Evolutionary conservation across 1,139 yeast species (phyloP), one percentile per base, ranked within the genome.

Genomic region (Kluyveromyces sp.): DNA sequence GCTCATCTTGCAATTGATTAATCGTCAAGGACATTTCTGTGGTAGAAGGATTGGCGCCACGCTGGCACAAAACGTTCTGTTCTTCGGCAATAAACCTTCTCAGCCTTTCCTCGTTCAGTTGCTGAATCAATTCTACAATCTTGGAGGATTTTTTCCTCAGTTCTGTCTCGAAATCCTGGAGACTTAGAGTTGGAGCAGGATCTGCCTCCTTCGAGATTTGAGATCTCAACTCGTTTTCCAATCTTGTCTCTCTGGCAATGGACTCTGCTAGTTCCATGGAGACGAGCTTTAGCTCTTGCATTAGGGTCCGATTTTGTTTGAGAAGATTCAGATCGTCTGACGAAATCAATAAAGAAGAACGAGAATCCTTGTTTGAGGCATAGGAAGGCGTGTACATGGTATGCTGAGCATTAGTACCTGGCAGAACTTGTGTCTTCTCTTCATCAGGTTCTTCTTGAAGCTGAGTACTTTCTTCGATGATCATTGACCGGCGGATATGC

Each of bases 191-290:
- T 19, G 18, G 25, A 25, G 41, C 19, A n/a, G 47, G 37, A 16
- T 41, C 47, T 26, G 44, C 4, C 37, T 41, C 28, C 40, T 33
- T 17, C 8, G 22, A 4, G 17, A 40, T 41, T 4, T 43, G 41
- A 2, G 40, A 33, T 2, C 46, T 35, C n/a, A 80, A 48, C 41
- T 66, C 67, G 43, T 68, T 67, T 54, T 81, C 88, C 36, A 83
- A 58, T 7, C 68, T 61, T 20, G 82, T 67, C 59, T 83, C 94
- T 40, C 92, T 67, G 42, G 76, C 74, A 41, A 83, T 80, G 0
- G 88, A 79, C 18, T 78, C 75, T 0, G 88, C 89, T 41, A 83
- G 68, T 56, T 83, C 94, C 17, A 76, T 74, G 2, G 89, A 80
- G 0, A 83, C 80, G 30, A 81, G 58, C 48, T 80, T 82, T 40